Percentiles rank a stretch among this genome's conserved stretches.
Conservation (phyloP, 495 filamentous ascomycete genomes). For the Schizothecium vesticola region DNA sequence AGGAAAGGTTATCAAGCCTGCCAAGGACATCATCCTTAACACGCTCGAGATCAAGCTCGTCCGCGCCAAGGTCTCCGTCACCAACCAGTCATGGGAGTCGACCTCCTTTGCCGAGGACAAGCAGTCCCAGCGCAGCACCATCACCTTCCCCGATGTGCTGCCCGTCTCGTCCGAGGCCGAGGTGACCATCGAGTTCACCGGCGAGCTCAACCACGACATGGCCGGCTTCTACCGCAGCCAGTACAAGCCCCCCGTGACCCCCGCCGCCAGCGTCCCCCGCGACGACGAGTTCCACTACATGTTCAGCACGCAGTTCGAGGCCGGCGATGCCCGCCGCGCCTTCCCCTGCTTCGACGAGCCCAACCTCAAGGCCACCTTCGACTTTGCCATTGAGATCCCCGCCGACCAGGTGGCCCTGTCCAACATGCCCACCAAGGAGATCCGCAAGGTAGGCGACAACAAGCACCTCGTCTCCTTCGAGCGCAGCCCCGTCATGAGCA, state of each 20-base stretch:
- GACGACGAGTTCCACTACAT: slow-evolving; percentile 82
- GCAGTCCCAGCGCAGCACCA: slow-evolving; percentile 68
- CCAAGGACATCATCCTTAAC: slow-evolving; percentile 72
- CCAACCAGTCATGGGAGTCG: slow-evolving; percentile 50
- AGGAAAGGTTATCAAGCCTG: slow-evolving; percentile 54
- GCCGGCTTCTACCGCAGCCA: slow-evolving; percentile 93
- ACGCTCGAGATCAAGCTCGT: slow-evolving; percentile 58
- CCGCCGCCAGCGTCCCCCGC: slow-evolving; percentile 65
- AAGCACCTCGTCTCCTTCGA: slow-evolving; percentile 81
- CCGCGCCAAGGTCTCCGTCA: slow-evolving; percentile 43
- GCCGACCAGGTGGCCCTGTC: slow-evolving; percentile 80
- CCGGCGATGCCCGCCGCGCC: slow-evolving; percentile 86
- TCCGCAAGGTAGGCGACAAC: slow-evolving; percentile 54
- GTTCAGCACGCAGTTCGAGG: slow-evolving; percentile 96
- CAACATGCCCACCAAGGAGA: slow-evolving; percentile 83
- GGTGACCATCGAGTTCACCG: slow-evolving; percentile 71
- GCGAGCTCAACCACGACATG: slow-evolving; percentile 90
- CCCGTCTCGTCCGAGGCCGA: slow-evolving; percentile 54
- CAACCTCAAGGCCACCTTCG: slow-evolving; percentile 91
- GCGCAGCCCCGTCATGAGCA: slow-evolving; percentile 87
- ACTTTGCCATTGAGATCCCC: slow-evolving; percentile 86
- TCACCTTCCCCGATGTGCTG: slow-evolving; percentile 65
- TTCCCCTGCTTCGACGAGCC: slow-evolving; percentile 99
- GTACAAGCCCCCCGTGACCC: slow-evolving; percentile 73
- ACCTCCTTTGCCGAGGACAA: slow-evolving; percentile 70